A percentile compares a stretch with the other conserved stretches of the same genome.
Conservation (phyloP, 805 yeast species). For the Cyberlindnera meyerae region DNA sequence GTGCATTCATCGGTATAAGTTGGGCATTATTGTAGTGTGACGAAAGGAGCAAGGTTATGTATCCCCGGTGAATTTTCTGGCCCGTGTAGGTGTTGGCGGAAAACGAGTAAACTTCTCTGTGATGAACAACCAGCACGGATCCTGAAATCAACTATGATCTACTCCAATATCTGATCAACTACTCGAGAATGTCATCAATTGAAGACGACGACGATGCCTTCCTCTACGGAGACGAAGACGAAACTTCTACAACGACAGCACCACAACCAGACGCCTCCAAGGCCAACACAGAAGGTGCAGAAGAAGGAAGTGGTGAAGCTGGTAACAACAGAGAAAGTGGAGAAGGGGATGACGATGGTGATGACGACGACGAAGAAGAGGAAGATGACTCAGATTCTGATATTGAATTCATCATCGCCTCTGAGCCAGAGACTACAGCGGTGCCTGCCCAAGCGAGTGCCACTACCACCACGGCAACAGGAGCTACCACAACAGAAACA, state of each 20-base stretch:
- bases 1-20: too few relatives aligned
- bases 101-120: too few relatives aligned
- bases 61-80: too few relatives aligned
- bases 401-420: conserved; percentile 77
- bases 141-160: not conserved
- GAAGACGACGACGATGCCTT: conserved; percentile 68
- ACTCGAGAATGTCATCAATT: conserved; percentile 17
- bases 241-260: not conserved
- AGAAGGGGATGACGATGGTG: conserved; percentile 24
- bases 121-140: not conserved
- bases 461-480: conserved; percentile 11
- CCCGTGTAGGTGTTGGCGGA: too few relatives aligned
- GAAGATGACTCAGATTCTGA: conserved; percentile 54
- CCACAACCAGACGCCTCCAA: too few relatives aligned
- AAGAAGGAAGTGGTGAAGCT: not conserved
- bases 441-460: conserved; percentile 12
- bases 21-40: too few relatives aligned
- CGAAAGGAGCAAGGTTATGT: too few relatives aligned
- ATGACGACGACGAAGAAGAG: conserved; percentile 32
- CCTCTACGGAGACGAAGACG: conserved; percentile 26
- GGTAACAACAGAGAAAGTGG: conserved; percentile 14
- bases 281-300: too few relatives aligned
- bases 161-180: not conserved
- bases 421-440: conserved; percentile 25
- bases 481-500: conserved; percentile 20